Base-by-base conservation (phyloP, 129 eudicot species). In the Erigeron canadensis region DNA sequence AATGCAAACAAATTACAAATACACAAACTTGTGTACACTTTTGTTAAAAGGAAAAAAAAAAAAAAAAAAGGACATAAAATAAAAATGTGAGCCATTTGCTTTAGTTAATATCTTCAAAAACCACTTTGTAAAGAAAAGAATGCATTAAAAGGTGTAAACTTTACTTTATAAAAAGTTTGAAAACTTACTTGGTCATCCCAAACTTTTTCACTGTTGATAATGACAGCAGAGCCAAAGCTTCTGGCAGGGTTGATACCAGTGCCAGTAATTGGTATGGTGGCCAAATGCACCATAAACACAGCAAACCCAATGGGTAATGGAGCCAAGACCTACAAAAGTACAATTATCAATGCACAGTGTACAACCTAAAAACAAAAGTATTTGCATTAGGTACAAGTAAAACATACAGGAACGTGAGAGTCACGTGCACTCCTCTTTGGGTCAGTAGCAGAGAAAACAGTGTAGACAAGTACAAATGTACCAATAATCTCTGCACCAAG, bases 191-290 rank as follows among this genome's bases (percentile, higher is more conserved):
- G 87, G 23, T 83, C 87, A 61, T 76, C 81, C 87, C 87, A 83
- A 4, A 72, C 79, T 72, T 83, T 80, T 28, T 80, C 73, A 53
- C 47, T 72, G 65, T 83, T 83, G 75, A 48, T 75, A 23, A 83
- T 71, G 0, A 83, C 87, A 58, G 87, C 87, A 48, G 84, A 72
- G 5, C 87, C 87, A 66, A 83, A 66, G 73, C 87, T 83, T 66
- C 87, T 56, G 23, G 87, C 87, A 8, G 87, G 87, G 81, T 83
- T 83, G 21, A 83, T 83, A 38, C 87, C 77, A 17, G 87, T 83
- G 17, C 87, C 87, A 50, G 86, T 82, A 50, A 82, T 82, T 9
- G 82, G 86, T 15, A 82, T 82, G 23, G 86, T 82, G 37, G 86
- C 86, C 82, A 82, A 82, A 67, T 77, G 82, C 70, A 82, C 86